Evolutionary conservation across 169 alveolate species (phyloP).

Genomic region (Babesia bovis): DNA sequence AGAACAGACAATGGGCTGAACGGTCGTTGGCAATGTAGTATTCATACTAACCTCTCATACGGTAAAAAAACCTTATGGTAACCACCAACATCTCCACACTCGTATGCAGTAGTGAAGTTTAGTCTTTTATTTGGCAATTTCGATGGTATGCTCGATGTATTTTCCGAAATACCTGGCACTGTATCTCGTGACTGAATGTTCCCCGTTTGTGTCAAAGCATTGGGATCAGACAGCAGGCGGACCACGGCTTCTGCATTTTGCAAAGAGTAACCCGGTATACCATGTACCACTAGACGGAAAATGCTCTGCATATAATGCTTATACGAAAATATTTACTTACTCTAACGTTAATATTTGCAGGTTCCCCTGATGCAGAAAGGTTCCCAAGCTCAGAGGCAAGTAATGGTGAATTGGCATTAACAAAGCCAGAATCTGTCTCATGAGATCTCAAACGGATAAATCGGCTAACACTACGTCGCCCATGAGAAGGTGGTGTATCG

Average conservation of each 20-base stretch:
- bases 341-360: slow-evolving; percentile 45
- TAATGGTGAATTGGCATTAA: not conserved
- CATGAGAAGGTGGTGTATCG: slow-evolving; percentile 17
- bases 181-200: not conserved
- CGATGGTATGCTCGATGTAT: not conserved
- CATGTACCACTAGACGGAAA: slow-evolving; percentile 59
- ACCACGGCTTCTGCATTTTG: slow-evolving; percentile 2
- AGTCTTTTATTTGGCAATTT: slow-evolving; percentile 5
- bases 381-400: not conserved
- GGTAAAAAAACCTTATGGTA: slow-evolving; percentile 46
- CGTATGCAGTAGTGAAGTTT: slow-evolving; percentile 12
- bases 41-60: slow-evolving; percentile 49
- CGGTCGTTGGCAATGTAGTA: not conserved
- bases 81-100: slow-evolving; percentile 20
- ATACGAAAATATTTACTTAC: slow-evolving; percentile 2
- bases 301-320: slow-evolving; percentile 30
- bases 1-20: slow-evolving; percentile 60
- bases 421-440: not conserved
- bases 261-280: slow-evolving; percentile 5
- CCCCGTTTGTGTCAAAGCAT: not conserved
- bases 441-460: not conserved
- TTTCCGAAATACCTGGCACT: not conserved
- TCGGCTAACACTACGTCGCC: slow-evolving; percentile 10
- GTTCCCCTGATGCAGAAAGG: not conserved
- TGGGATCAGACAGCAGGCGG: not conserved